phyloP scores from a whole-genome alignment of 2,329 filamentous ascomycete genomes.

The Talaromyces sp. region DNA sequence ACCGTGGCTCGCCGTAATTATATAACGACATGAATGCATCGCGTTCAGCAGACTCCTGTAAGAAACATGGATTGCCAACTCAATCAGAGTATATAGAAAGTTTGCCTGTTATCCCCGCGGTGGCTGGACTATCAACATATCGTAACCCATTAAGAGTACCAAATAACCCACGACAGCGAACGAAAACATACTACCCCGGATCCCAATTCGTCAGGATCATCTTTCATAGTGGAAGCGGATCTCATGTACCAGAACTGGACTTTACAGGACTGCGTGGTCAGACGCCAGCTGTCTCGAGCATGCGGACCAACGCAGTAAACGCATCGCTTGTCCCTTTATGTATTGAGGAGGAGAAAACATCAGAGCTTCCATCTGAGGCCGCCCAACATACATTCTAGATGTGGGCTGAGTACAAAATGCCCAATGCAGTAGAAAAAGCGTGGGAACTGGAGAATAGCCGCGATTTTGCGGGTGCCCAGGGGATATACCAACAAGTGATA shows the following conservation, averaged over 20 bases:
- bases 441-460: background rate
- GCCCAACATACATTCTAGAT: background rate
- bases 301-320: background rate
- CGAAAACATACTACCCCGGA: too few species aligned
- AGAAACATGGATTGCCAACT: too few species aligned
- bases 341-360: too few species aligned
- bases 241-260: background rate
- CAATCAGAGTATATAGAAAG: too few species aligned
- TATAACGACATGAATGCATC: too few species aligned
- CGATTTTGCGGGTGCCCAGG: background rate
- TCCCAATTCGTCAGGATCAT: background rate
- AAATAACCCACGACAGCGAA: too few species aligned
- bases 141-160: too few species aligned
- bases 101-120: too few species aligned
- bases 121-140: too few species aligned
- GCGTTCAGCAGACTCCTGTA: too few species aligned
- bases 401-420: background rate
- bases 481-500: background rate
- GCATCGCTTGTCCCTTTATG: too few species aligned
- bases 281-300: background rate
- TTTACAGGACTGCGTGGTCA: background rate
- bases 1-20: too few species aligned
- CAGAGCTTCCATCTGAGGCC: background rate
- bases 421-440: background rate
- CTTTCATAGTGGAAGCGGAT: background rate